Base-by-base conservation (phyloP, 2,329 filamentous ascomycete species). In the Chalaropsis thielavioides region DNA sequence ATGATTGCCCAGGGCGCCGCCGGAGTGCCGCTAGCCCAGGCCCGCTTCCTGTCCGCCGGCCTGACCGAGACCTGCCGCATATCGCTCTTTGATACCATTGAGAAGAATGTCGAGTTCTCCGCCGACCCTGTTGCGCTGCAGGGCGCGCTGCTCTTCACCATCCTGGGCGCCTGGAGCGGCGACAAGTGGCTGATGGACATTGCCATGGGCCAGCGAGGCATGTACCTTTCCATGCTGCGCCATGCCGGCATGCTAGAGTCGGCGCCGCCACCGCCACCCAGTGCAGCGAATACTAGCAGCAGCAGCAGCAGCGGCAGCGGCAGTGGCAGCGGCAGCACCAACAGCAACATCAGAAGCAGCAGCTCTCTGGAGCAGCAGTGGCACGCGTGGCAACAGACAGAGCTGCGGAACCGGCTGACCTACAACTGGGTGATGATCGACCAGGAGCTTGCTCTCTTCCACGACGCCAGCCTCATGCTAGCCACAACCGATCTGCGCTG, bases 121-220 rank as follows among this genome's bases (percentile, higher is more conserved):
- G 81, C 83, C 1, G 84, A 89, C 70, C 82, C 83, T 0, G 80
- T 83, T 2, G 81, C 86, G 0, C 76, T 89, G 56, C 80, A 85
- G 46, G 84, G 84, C 60, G 85, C 85, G 0, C 75, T 89, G 13
- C 79, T 89, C 2, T 88, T 88, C 71, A 87, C 83, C 1, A 79
- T 85, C 1, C 79, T 87, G 31, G 86, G 85, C 7, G 84, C 84
- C 0, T 89, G 86, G 86, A 87, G 85, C 71, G 86, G 86, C 58
- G 86, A 89, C 72, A 88, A 88, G 74, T 88, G 86, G 85, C 83
- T 88, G 69, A 89, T 88, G 85, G 85, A 89, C 70, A 87, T 88
- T 68, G 82, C 85, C 51, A 87, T 88, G 84, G 85, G 86, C 38
- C 86, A 88, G 72, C 80, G 85, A 60, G 84, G 84, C 66, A 88